phyloP scores from a whole-genome alignment of 768 basidiomycete species.

The Tricholomella constricta region DNA sequence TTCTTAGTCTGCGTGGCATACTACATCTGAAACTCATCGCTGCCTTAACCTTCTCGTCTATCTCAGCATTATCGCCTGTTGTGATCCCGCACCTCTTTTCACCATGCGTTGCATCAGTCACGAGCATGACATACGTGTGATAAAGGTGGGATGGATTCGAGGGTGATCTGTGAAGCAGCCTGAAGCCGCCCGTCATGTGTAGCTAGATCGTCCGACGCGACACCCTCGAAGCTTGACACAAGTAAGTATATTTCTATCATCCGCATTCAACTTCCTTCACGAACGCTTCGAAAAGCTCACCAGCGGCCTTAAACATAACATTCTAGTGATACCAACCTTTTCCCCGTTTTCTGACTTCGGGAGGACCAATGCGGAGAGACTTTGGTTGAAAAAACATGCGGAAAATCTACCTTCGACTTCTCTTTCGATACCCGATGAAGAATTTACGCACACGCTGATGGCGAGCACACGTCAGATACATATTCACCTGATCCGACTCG shows the following conservation, averaged over 20 bases:
- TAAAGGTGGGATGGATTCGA: conserved; percentile 4
- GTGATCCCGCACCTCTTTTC: neutral
- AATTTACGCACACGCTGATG: conserved; percentile 5
- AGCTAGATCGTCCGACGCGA: neutral
- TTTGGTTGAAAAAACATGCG: neutral
- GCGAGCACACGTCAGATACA: conserved; percentile 5
- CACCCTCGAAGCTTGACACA: neutral
- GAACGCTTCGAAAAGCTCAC: neutral
- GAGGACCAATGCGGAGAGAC: neutral
- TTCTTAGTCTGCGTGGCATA: no score
- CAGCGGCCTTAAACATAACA: neutral
- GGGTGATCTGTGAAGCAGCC: neutral
- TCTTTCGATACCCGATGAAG: conserved; percentile 5
- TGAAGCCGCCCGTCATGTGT: conserved; percentile 11
- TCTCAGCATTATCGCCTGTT: neutral
- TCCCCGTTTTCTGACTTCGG: conserved; percentile 1
- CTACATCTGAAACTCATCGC: no score
- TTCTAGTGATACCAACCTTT: neutral
- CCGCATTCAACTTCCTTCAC: neutral
- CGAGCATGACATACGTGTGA: conserved; percentile 13
- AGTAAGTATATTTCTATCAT: neutral
- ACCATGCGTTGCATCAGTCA: conserved; percentile 12
- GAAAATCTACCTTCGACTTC: neutral
- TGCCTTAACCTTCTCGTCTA: conserved; percentile 2
- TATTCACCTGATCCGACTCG: conserved; percentile 12